Evolutionary conservation across 2,329 filamentous ascomycete genomes (phyloP).

Genomic region (Ciborinia camelliae): DNA sequence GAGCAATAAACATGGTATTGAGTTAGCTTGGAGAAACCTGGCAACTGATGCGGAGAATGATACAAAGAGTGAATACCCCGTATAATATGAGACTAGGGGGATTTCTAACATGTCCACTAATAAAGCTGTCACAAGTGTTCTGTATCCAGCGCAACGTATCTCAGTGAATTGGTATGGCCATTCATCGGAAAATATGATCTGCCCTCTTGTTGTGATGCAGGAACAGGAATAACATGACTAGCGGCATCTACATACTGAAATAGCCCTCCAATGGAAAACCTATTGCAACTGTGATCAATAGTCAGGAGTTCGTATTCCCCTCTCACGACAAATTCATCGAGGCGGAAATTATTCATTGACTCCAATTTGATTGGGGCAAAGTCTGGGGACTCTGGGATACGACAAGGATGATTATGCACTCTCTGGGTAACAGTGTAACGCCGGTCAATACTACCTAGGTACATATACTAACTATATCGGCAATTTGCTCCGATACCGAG

Average conservation of each 20-base stretch:
- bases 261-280: not conserved
- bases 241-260: not conserved
- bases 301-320: not conserved
- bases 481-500: slow-evolving; percentile 4
- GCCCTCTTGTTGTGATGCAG: not conserved
- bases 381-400: slow-evolving; percentile 15
- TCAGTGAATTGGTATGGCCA: not conserved
- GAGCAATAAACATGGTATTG: slow-evolving; percentile 5
- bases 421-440: slow-evolving; percentile 10
- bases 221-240: slow-evolving; percentile 9
- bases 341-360: not conserved
- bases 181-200: not conserved
- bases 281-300: not conserved
- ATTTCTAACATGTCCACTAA: not conserved
- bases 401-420: slow-evolving; percentile 11
- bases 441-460: not conserved
- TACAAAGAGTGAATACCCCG: no score
- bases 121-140: not conserved
- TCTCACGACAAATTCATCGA: not conserved
- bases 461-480: not conserved
- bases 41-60: not conserved
- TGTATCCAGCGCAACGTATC: not conserved
- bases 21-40: slow-evolving; percentile 1
- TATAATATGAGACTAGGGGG: not conserved
- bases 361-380: slow-evolving; percentile 2